These are phyloP conservation scores for Fusarium anguioides DNA, from an alignment of 2,329 filamentous ascomycete species.

Conservation along the genomic window DNA sequence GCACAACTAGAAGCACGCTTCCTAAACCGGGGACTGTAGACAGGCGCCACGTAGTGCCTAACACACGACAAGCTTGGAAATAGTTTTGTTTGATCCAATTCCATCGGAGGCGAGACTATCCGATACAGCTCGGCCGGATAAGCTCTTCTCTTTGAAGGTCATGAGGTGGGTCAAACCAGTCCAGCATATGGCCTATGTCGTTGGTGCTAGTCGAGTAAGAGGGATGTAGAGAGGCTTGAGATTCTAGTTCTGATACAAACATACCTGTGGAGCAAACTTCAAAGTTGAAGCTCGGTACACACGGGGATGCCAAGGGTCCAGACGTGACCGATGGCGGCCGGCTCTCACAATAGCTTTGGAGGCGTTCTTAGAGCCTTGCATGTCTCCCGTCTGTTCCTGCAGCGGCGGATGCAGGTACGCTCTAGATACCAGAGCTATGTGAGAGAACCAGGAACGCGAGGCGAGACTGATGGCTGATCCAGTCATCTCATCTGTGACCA, in stretches of 20 bases:
- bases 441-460: background rate
- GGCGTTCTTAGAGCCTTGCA: constrained; percentile 12
- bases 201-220: background rate
- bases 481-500: background rate
- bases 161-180: background rate
- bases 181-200: background rate
- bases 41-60: constrained; percentile 33
- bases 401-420: constrained; percentile 23
- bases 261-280: background rate
- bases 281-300: constrained; percentile 17
- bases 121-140: background rate
- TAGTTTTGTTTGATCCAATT: background rate
- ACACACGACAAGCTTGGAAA: constrained; percentile 1
- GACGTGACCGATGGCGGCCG: constrained; percentile 25
- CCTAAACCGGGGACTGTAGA: constrained; percentile 22
- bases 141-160: background rate
- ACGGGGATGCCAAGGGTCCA: constrained; percentile 30
- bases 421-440: background rate
- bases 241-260: constrained; percentile 5
- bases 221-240: constrained; percentile 3
- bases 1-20: constrained; percentile 6
- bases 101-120: constrained; percentile 14
- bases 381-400: constrained; percentile 23
- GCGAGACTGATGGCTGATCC: background rate
- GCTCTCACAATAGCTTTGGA: constrained; percentile 8